phyloP scores from a whole-genome alignment of 495 filamentous ascomycete genomes.

The Aspergillus olivimuriae region DNA sequence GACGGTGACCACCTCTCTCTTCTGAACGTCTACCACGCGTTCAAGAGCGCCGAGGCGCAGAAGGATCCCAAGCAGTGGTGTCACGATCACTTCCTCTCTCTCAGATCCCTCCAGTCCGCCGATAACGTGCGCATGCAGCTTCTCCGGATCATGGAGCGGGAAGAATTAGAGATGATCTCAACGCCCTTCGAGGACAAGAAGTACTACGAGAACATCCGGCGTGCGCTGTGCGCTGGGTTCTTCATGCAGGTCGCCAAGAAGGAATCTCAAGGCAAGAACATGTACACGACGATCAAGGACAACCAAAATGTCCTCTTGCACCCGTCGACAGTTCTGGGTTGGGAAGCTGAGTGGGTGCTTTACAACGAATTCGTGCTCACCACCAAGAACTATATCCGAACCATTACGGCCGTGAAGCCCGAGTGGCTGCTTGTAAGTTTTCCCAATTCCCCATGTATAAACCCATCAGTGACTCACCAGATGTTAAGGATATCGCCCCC shows the following conservation, averaged over 20 bases:
- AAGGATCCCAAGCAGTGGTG: slow-evolving; percentile 83
- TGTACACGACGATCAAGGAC: slow-evolving; percentile 91
- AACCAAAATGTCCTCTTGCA: slow-evolving; percentile 87
- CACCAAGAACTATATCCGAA: slow-evolving; percentile 82
- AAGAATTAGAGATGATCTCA: slow-evolving; percentile 75
- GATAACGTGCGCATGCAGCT: slow-evolving; percentile 91
- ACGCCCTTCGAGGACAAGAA: slow-evolving; percentile 92
- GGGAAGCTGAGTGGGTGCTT: slow-evolving; percentile 91
- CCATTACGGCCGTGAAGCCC: slow-evolving; percentile 53
- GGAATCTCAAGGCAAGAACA: slow-evolving; percentile 64
- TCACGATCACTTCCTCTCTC: slow-evolving; percentile 93
- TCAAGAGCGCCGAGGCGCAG: slow-evolving; percentile 70
- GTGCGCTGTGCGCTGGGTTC: slow-evolving; percentile 90
- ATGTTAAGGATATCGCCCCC: slow-evolving; percentile 83
- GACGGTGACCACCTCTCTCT: slow-evolving; percentile 95
- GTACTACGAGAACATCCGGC: slow-evolving; percentile 95
- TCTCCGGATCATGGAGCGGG: slow-evolving; percentile 90
- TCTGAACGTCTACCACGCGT: slow-evolving; percentile 97
- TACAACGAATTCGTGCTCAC: slow-evolving; percentile 99
- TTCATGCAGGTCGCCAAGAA: slow-evolving; percentile 99
- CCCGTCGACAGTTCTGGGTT: slow-evolving; percentile 77
- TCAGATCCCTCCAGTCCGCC: slow-evolving; percentile 80
- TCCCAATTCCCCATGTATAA: background rate
- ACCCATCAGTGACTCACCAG: too few species aligned
- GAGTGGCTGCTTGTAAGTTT: slow-evolving; percentile 77